Evolutionary conservation across 169 alveolate genomes (phyloP).

Genomic region (Eimeria acervulina): DNA sequence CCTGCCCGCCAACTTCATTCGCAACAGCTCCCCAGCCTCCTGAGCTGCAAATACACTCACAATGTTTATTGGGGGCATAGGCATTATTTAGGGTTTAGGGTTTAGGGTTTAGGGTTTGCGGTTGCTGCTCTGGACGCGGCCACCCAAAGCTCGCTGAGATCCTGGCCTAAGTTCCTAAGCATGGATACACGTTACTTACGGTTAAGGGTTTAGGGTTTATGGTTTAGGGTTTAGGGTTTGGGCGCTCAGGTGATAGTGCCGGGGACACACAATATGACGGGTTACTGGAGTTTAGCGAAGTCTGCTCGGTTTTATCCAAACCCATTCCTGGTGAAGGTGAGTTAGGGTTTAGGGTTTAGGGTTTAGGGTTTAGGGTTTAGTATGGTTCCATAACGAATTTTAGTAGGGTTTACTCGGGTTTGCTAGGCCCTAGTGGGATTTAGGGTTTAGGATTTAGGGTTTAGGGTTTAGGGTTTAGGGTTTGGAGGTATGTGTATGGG

Average conservation of each 20-base stretch:
- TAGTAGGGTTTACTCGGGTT: no score
- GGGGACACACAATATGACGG: not conserved
- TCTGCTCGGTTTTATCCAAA: slow-evolving; percentile 85
- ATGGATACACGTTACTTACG: not conserved
- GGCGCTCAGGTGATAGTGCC: slow-evolving; percentile 83
- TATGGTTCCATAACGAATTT: no score
- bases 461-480: slow-evolving; percentile 4
- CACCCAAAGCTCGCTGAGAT: not conserved
- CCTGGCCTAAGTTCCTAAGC: not conserved
- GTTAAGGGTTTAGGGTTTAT: slow-evolving; percentile 12
- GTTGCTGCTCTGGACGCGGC: not conserved
- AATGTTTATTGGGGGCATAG: not conserved
- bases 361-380: slow-evolving; percentile 34
- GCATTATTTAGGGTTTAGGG: not conserved
- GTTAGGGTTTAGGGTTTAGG: slow-evolving; percentile 45
- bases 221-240: slow-evolving; percentile 81
- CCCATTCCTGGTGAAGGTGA: slow-evolving; percentile 91
- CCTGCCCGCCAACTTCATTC: no score
- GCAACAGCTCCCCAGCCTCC: no score
- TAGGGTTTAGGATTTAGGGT: no score
- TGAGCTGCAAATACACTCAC: no score
- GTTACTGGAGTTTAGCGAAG: slow-evolving; percentile 63
- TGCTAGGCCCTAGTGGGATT: no score
- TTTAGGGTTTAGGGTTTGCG: not conserved
- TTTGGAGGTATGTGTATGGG: not conserved